phyloP scores from a whole-genome alignment of 345 rosid genomes.

The Aegle marmelos region DNA sequence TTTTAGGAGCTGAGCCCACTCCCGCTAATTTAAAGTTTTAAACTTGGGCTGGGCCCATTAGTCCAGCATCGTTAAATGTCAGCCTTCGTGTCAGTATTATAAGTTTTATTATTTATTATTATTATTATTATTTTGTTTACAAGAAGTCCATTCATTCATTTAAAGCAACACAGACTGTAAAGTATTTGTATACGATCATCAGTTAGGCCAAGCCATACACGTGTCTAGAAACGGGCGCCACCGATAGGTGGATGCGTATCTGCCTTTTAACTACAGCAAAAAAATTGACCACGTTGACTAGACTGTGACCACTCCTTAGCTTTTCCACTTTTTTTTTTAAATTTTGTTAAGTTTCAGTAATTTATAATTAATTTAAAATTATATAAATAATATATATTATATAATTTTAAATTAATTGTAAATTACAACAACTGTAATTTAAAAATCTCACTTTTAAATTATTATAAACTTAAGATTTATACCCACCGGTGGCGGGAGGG shows the following conservation, averaged over 20 bases:
- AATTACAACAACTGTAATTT: too few relatives aligned
- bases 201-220: slow-evolving; percentile 20
- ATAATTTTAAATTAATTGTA: too few relatives aligned
- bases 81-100: not conserved
- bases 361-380: too few relatives aligned
- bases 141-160: slow-evolving; percentile 16
- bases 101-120: too few relatives aligned
- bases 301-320: slow-evolving; percentile 13
- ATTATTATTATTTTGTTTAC: not conserved
- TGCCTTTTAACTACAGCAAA: not conserved
- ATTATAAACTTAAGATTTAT: too few relatives aligned
- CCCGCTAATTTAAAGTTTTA: too few relatives aligned
- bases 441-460: too few relatives aligned
- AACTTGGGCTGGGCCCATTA: not conserved
- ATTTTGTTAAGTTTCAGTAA: too few relatives aligned
- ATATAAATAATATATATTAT: too few relatives aligned
- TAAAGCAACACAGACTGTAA: slow-evolving; percentile 41
- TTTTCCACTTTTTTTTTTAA: too few relatives aligned
- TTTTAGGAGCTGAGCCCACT: too few relatives aligned
- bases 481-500: too few relatives aligned
- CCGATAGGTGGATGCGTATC: not conserved
- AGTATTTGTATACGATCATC: slow-evolving; percentile 15
- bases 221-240: slow-evolving; percentile 30
- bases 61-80: not conserved
- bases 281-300: slow-evolving; percentile 17